Evolutionary conservation across 495 filamentous ascomycete genomes (phyloP).

Genomic region (Astrothelium macrocarpum): DNA sequence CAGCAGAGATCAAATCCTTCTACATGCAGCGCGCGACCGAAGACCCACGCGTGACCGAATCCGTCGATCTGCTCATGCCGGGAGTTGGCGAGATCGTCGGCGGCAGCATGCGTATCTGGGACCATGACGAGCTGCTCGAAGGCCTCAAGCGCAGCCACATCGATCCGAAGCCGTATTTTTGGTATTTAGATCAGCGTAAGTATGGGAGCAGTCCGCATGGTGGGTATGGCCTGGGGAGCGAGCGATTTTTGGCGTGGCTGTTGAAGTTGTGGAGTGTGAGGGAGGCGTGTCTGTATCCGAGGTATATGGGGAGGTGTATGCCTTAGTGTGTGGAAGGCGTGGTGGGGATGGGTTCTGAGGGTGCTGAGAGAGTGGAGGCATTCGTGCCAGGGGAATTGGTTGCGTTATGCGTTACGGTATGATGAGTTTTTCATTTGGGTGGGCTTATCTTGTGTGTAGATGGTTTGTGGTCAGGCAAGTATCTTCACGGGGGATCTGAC

Average conservation of each 20-base stretch:
- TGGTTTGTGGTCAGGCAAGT: too few relatives aligned
- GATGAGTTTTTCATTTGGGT: too few relatives aligned
- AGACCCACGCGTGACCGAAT: conserved; percentile 87
- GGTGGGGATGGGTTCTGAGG: too few relatives aligned
- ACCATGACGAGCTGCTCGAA: conserved; percentile 82
- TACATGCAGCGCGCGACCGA: conserved; percentile 92
- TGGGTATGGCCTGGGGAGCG: conserved; percentile 88
- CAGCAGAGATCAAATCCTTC: conserved; percentile 95
- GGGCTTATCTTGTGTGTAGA: too few relatives aligned
- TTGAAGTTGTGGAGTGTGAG: conserved; percentile 85
- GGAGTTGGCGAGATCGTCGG: conserved; percentile 96
- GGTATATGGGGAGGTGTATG: conserved; percentile 89
- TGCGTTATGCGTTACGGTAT: too few relatives aligned
- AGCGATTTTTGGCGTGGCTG: conserved; percentile 96
- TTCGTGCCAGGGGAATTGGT: too few relatives aligned
- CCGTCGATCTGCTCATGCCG: conserved; percentile 92
- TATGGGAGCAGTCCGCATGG: conserved; percentile 89
- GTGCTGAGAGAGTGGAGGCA: too few relatives aligned
- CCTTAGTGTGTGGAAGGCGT: too few relatives aligned
- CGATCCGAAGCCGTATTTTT: conserved; percentile 81
- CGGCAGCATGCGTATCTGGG: conserved; percentile 91
- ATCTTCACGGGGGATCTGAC: too few relatives aligned
- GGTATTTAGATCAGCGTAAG: conserved; percentile 98
- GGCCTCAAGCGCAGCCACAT: conserved; percentile 86
- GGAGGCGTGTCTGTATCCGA: conserved; percentile 81